A percentile compares a stretch with the other conserved stretches of the same genome.
Evolutionary conservation across 257 asterid species (phyloP).

Genomic region (Gynochthodes officinalis): DNA sequence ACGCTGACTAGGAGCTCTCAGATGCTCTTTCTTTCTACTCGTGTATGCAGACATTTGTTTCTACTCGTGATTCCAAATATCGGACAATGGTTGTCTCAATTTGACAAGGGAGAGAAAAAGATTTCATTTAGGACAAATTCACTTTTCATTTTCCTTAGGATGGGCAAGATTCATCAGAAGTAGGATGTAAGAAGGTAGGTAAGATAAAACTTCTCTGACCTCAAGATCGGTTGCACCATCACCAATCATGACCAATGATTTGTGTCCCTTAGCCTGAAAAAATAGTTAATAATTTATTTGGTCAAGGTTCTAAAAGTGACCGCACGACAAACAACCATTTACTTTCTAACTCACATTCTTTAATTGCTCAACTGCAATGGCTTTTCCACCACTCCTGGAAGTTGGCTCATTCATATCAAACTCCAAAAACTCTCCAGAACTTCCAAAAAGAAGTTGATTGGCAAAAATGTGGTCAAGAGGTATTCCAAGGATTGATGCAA

Average conservation of each 20-base stretch:
- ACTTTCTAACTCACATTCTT: conserved; percentile 50
- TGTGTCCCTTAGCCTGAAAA: conserved; percentile 58
- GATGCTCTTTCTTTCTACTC: background rate
- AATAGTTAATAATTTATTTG: background rate
- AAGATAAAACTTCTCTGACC: conserved; percentile 36
- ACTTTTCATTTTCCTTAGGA: background rate
- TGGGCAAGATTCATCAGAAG: background rate
- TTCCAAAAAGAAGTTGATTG: conserved; percentile 70
- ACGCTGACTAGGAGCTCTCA: background rate
- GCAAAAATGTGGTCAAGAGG: conserved; percentile 69
- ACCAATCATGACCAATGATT: conserved; percentile 82
- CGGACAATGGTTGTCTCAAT: background rate
- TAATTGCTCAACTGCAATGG: conserved; percentile 75
- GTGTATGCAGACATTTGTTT: background rate
- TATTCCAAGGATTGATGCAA: conserved; percentile 74
- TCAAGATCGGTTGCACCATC: conserved; percentile 99
- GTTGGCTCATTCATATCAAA: conserved; percentile 79
- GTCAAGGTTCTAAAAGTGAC: conserved; percentile 8
- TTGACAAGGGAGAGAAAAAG: background rate
- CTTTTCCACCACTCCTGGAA: conserved; percentile 91
- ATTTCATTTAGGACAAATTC: background rate
- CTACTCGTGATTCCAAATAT: background rate
- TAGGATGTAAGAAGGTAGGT: background rate
- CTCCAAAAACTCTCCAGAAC: conserved; percentile 74
- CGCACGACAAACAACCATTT: background rate